Evolutionary conservation across 2,329 filamentous ascomycete genomes (phyloP), one percentile per base, ranked within the genome.

Genomic region (Epichloe festucae): DNA sequence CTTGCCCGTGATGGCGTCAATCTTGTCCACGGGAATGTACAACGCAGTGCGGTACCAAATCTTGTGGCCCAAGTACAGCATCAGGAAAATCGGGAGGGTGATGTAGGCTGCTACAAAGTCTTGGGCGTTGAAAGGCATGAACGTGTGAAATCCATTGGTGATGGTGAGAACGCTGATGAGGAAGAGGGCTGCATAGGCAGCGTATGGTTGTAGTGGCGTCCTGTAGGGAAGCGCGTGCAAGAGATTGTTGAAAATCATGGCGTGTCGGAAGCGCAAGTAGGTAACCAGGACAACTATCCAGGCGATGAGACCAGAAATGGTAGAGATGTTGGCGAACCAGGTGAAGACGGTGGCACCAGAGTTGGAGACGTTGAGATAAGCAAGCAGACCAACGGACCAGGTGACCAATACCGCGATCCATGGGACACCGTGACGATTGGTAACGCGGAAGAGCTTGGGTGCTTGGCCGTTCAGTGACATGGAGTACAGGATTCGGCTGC

Each of bases 141-240:
- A 90, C 14, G 85, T 77, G 38, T 82, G 77, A 66, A 89, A 91
- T 1, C 85, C 87, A 59, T 88, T 88, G 58, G 87, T 82, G 3
- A 90, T 66, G 1, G 76, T 78, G n/a, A 90, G 71, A 27, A 87
- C 67, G 3, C 65, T 62, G 50, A 88, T 75, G 23, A 80, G 62
- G 15, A 76, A 62, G 1, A 88, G 73, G 10, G 76, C 73, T 50
- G 77, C 67, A 60, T 75, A 87, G 0, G 84, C 77, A 2, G 79
- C 79, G 60, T 83, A 89, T 0, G 85, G 79, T 62, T 81, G 77
- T 12, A 73, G 62, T 0, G 68, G 67, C 0, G 77, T 76, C 48
- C 60, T 67, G 69, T 75, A 82, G 0, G 79, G 78, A 4, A 79
- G 66, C 2, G 63, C 65, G 21, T 73, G 60, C 36, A 76, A 58